These are phyloP conservation scores for Shiraia sp. DNA, from an alignment of 2,329 filamentous ascomycete genomes.

Conservation along the genomic window DNA sequence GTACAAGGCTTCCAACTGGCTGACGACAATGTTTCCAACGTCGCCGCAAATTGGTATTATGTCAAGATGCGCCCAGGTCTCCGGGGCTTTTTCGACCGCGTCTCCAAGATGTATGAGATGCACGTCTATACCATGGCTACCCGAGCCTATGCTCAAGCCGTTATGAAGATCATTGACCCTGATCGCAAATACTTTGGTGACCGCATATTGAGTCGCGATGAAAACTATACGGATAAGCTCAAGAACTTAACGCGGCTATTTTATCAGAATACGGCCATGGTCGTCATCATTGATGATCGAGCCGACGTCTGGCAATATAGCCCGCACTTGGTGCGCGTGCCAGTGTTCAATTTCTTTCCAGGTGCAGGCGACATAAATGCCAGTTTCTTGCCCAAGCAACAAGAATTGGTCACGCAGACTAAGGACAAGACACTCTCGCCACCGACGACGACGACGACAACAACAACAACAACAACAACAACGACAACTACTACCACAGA, in stretches of 20 bases:
- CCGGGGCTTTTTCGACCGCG: conserved; percentile 74
- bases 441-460: conserved; percentile 13
- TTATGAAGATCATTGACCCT: conserved; percentile 91
- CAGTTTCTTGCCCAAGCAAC: conserved; percentile 85
- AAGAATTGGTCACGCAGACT: conserved; percentile 36
- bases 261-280: conserved; percentile 97
- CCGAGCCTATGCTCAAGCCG: conserved; percentile 89
- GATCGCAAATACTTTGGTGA: conserved; percentile 88
- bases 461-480: too few relatives aligned
- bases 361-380: conserved; percentile 99
- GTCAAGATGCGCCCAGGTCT: conserved; percentile 95
- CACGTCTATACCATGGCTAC: conserved; percentile 99
- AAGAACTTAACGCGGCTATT: conserved; percentile 92
- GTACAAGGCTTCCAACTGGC: conserved; percentile 85
- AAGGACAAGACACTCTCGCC: conserved; percentile 22
- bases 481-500: too few relatives aligned
- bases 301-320: conserved; percentile 96
- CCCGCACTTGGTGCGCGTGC: conserved; percentile 90
- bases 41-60: conserved; percentile 74
- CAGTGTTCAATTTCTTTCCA: conserved; percentile 96
- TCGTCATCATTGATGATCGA: conserved; percentile 96
- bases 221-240: conserved; percentile 88
- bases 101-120: conserved; percentile 84
- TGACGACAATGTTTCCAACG: conserved; percentile 63
- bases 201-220: conserved; percentile 92